Evolutionary conservation across 306 rosid genomes (phyloP), one percentile per base, ranked within the genome.

Genomic region (Begonia masoniana): DNA sequence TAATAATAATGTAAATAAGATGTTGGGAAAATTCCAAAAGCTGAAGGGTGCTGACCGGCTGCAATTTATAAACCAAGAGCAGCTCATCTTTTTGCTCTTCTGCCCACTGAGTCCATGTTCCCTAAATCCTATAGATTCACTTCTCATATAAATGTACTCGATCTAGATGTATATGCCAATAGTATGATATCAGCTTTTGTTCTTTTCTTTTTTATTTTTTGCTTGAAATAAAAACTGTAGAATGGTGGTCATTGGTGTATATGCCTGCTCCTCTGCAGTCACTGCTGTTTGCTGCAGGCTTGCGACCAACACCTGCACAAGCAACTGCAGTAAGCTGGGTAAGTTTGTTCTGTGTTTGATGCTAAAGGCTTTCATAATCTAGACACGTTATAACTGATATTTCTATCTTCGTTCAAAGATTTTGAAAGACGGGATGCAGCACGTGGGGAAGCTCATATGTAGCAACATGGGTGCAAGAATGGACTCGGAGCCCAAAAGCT

Each of bases 281-380:
- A 54, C 87, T 91, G 63, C 71, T 91, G 49, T 85, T 86, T 83
- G 96, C 99, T 81, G 99, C 99, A 71, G 99, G 99, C 67, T 79
- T 91, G 78, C 79, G 94, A 56, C 99, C 99, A 16, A 86, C 96
- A 14, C 86, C 99, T 49, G 99, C 94, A 43, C 96, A 91, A 60
- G 85, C 99, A 59, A 91, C 99, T 48, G 99, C 78, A 43, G 99
- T 85, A 55, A 86, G 94, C 59, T 91, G 99, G 99, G 99, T 91
- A 83, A 81, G 81, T 69, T 61, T 75, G 49, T 66, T 35, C 13
- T 51, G 62, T 39, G 58, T 52, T 67, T 31, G 39, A 31, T 54
- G 24, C 39, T 35, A 43, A 31, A 15, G 57, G 49, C 48, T 16
- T 54, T 31, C 67, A 54, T 67, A 60, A n/a, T 41, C 39, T 41